These are phyloP conservation scores for Nidularia sp. DNA, from an alignment of 768 basidiomycete genomes.

Conservation along the genomic window DNA sequence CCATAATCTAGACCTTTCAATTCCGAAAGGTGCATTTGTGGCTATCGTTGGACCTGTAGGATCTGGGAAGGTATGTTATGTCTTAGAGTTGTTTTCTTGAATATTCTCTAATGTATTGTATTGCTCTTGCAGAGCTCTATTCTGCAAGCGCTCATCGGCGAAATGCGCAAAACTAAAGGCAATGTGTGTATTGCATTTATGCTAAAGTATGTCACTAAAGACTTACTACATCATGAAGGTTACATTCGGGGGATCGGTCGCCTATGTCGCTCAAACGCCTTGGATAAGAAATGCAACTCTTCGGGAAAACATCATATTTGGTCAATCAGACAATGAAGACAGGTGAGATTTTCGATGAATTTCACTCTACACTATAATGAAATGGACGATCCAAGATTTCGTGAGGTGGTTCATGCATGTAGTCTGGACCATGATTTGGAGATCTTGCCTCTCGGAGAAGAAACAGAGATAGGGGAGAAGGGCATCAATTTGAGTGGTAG, in stretches of 20 bases:
- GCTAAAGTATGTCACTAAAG: too few species aligned
- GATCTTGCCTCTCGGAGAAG: slow-evolving; percentile 59
- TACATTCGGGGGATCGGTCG: slow-evolving; percentile 39
- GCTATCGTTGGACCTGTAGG: slow-evolving; percentile 64
- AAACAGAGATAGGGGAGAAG: slow-evolving; percentile 66
- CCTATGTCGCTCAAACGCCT: slow-evolving; percentile 45
- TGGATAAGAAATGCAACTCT: slow-evolving; percentile 60
- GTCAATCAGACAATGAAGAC: slow-evolving; percentile 48
- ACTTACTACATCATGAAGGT: slow-evolving; percentile 18
- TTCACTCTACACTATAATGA: neutral
- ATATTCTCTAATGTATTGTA: neutral
- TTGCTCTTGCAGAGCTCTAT: slow-evolving; percentile 32
- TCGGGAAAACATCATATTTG: slow-evolving; percentile 64
- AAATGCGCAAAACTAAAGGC: slow-evolving; percentile 53
- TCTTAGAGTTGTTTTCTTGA: neutral
- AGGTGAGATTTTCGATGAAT: slow-evolving; percentile 14
- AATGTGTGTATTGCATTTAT: slow-evolving; percentile 21
- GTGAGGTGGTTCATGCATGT: slow-evolving; percentile 51
- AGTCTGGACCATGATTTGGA: slow-evolving; percentile 60
- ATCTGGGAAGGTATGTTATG: slow-evolving; percentile 44
- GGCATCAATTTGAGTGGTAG: slow-evolving; percentile 57
- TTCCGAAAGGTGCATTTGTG: slow-evolving; percentile 47
- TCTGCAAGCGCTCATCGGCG: slow-evolving; percentile 44
- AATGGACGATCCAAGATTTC: slow-evolving; percentile 28
- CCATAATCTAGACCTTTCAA: slow-evolving; percentile 28